A percentile compares a stretch with the other conserved stretches of the same genome.
Evolutionary conservation across 2,329 filamentous ascomycete species (phyloP).

Genomic region (Alternaria infectoria): DNA sequence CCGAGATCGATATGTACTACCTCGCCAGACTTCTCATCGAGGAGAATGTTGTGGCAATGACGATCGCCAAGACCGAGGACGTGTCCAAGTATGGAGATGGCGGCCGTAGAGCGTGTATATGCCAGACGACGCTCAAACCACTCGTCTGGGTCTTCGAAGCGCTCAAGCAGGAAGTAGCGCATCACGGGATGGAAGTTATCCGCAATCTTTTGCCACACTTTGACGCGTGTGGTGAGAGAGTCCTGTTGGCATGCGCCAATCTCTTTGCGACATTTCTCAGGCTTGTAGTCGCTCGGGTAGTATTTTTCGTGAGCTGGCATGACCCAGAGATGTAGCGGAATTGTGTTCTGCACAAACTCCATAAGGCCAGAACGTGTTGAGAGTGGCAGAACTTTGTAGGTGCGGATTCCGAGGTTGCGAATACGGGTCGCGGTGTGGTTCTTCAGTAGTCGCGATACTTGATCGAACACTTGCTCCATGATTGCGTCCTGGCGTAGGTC

Average conservation of each 20-base stretch:
- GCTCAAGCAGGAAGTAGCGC: slow-evolving; percentile 96
- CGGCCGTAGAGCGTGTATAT: slow-evolving; percentile 91
- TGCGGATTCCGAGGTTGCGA: slow-evolving; percentile 86
- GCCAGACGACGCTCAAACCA: slow-evolving; percentile 91
- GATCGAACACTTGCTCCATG: slow-evolving; percentile 99
- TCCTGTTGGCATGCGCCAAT: slow-evolving; percentile 76
- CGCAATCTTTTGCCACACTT: slow-evolving; percentile 77
- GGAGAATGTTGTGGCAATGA: slow-evolving; percentile 94
- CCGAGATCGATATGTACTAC: slow-evolving; percentile 97
- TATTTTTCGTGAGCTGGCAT: slow-evolving; percentile 89
- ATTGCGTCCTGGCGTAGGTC: slow-evolving; percentile 95
- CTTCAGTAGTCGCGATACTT: slow-evolving; percentile 88
- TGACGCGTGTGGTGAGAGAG: slow-evolving; percentile 72
- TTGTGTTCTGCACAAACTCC: slow-evolving; percentile 94
- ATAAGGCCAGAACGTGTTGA: slow-evolving; percentile 88
- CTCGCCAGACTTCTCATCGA: slow-evolving; percentile 88
- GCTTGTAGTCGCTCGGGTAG: slow-evolving; percentile 82
- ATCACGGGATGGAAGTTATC: slow-evolving; percentile 90
- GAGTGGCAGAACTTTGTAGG: slow-evolving; percentile 94
- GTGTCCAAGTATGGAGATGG: slow-evolving; percentile 93
- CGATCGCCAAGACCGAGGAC: slow-evolving; percentile 91
- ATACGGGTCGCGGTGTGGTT: slow-evolving; percentile 87
- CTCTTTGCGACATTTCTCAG: slow-evolving; percentile 75
- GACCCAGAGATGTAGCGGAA: slow-evolving; percentile 89
- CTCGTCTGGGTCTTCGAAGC: slow-evolving; percentile 90